Evolutionary conservation across 129 eudicot species (phyloP).

Genomic region (Saussurea involucrata): DNA sequence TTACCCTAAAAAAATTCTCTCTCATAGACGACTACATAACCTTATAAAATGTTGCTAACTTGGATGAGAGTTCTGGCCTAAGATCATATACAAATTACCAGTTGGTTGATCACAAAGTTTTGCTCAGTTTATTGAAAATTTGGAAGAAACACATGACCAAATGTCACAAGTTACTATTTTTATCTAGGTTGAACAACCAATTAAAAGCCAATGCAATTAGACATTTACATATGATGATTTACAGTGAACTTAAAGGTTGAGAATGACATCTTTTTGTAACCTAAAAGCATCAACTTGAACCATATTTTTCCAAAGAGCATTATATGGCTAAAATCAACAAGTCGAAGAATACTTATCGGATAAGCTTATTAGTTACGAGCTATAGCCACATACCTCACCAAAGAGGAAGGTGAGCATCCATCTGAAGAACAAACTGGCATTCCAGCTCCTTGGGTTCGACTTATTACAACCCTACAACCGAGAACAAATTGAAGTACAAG

Average conservation of each 20-base stretch:
- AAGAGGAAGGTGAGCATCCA: constrained; percentile 19
- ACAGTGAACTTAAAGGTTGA: not conserved
- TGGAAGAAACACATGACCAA: not conserved
- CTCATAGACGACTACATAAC: no score
- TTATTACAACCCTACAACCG: constrained; percentile 21
- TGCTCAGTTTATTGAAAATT: not conserved
- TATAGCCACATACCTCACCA: not conserved
- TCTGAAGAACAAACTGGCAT: not conserved
- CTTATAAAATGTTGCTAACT: not conserved
- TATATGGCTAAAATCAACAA: constrained; percentile 12
- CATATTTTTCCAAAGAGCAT: not conserved
- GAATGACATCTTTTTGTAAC: not conserved
- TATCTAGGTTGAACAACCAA: not conserved
- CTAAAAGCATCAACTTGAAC: not conserved
- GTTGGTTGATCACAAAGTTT: not conserved
- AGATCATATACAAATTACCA: not conserved
- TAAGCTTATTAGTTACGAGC: constrained; percentile 23
- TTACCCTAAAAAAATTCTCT: no score
- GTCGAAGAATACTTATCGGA: not conserved
- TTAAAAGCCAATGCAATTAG: not conserved
- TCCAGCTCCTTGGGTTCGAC: constrained; percentile 16
- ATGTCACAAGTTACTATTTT: not conserved
- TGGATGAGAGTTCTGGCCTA: not conserved
- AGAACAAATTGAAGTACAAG: not conserved
- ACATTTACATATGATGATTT: not conserved